Percentiles rank a stretch among this genome's conserved stretches.
phyloP scores from a whole-genome alignment of 1,139 yeast genomes.

The Insectozyma bohioensis region DNA sequence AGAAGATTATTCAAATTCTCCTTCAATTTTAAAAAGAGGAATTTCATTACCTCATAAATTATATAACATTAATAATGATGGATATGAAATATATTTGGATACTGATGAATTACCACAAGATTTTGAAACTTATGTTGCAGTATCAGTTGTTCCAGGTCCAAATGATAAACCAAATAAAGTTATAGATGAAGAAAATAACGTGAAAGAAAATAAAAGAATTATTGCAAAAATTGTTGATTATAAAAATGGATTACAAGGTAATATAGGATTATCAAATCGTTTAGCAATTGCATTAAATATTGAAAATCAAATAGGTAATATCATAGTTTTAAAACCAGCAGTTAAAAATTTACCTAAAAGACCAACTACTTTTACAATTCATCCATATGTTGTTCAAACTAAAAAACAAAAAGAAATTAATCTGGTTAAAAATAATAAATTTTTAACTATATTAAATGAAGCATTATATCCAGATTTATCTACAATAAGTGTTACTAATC shows the following conservation, averaged over 20 bases:
- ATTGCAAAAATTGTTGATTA: slow-evolving; percentile 53
- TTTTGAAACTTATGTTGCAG: slow-evolving; percentile 47
- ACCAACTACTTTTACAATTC: slow-evolving; percentile 48
- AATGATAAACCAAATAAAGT: slow-evolving; percentile 24
- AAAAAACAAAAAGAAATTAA: slow-evolving; percentile 29
- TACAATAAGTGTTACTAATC: slow-evolving; percentile 46
- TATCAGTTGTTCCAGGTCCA: slow-evolving; percentile 61
- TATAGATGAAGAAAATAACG: slow-evolving; percentile 16
- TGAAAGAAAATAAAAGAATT: slow-evolving; percentile 45
- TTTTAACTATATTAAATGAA: slow-evolving; percentile 18
- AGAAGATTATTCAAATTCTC: slow-evolving; percentile 30
- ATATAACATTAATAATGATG: slow-evolving; percentile 20
- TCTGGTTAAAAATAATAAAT: slow-evolving; percentile 25
- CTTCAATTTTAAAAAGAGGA: slow-evolving; percentile 52
- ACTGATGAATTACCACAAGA: slow-evolving; percentile 31
- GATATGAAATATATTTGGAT: slow-evolving; percentile 47
- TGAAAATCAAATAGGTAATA: slow-evolving; percentile 51
- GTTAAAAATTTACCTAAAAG: slow-evolving; percentile 35
- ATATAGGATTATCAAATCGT: slow-evolving; percentile 55
- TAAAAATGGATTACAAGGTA: slow-evolving; percentile 32
- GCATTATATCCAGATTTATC: slow-evolving; percentile 14
- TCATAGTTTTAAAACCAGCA: slow-evolving; percentile 55
- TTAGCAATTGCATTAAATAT: slow-evolving; percentile 61
- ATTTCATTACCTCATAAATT: slow-evolving; percentile 54
- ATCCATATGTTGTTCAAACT: slow-evolving; percentile 54